A percentile compares a stretch with the other conserved stretches of the same genome.
Evolutionary conservation across 2,329 filamentous ascomycete genomes (phyloP).

Genomic region (Celoporthe dispersa): DNA sequence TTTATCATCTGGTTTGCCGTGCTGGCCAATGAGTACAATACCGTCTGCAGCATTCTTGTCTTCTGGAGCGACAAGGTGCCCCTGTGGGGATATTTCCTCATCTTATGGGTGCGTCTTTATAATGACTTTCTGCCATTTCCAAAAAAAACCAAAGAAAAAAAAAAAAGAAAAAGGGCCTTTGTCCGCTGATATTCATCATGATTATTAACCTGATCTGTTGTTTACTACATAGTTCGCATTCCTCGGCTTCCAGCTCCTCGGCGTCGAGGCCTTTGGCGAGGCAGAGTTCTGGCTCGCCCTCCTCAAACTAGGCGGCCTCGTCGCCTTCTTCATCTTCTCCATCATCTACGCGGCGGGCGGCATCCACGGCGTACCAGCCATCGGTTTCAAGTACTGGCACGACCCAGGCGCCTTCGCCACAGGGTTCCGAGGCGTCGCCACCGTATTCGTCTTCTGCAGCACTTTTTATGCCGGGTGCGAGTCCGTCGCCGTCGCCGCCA

Average conservation of each 20-base stretch:
- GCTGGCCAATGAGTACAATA: constrained; percentile 73
- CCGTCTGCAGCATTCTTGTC: constrained; percentile 66
- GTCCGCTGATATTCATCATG: too few species aligned
- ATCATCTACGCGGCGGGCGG: constrained; percentile 74
- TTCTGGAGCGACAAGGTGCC: constrained; percentile 68
- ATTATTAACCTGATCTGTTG: too few species aligned
- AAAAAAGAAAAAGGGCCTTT: too few species aligned
- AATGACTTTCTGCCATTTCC: neutral
- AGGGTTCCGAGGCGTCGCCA: constrained; percentile 68
- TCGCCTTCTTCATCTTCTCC: constrained; percentile 75
- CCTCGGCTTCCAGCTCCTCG: constrained; percentile 69
- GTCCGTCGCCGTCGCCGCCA: constrained; percentile 65
- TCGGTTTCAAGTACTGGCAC: constrained; percentile 75
- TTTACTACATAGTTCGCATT: constrained; percentile 53
- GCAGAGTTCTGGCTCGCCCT: constrained; percentile 80
- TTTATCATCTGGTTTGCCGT: constrained; percentile 69
- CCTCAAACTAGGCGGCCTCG: constrained; percentile 70
- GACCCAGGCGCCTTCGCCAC: constrained; percentile 71
- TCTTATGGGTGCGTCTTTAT: constrained; percentile 66
- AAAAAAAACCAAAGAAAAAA: too few species aligned
- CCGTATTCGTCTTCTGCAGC: constrained; percentile 71
- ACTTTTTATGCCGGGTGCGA: constrained; percentile 73
- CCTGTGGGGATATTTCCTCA: constrained; percentile 70
- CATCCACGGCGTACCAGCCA: constrained; percentile 60
- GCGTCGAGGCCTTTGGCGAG: constrained; percentile 76